Evolutionary conservation across 2,329 filamentous ascomycete genomes (phyloP).

Genomic region (Magnaporthiopsis incrustans): DNA sequence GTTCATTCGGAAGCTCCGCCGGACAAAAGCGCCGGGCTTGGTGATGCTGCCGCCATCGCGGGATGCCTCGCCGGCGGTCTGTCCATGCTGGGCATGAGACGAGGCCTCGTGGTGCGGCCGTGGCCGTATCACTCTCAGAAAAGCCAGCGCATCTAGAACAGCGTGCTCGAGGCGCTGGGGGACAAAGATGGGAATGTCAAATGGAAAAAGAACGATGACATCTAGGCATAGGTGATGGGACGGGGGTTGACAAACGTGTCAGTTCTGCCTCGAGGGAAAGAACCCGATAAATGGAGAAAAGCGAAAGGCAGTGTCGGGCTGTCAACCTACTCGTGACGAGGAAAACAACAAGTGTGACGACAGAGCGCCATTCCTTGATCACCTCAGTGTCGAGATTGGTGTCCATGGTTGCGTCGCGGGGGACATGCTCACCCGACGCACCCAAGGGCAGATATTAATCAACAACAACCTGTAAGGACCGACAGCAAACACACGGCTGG

Average conservation of each 20-base stretch:
- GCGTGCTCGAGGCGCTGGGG: slow-evolving; percentile 41
- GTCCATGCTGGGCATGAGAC: not conserved
- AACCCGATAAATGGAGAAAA: not conserved
- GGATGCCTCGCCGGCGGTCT: slow-evolving; percentile 10
- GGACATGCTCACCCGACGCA: not conserved
- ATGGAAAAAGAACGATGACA: slow-evolving; percentile 61
- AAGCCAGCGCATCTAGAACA: slow-evolving; percentile 33
- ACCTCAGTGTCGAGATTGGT: not conserved
- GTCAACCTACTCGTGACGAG: slow-evolving; percentile 56
- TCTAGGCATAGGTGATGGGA: slow-evolving; percentile 33
- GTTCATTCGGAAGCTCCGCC: slow-evolving; percentile 55
- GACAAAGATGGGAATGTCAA: slow-evolving; percentile 53
- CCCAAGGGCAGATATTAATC: not conserved
- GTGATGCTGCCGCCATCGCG: slow-evolving; percentile 18
- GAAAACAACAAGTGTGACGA: slow-evolving; percentile 62
- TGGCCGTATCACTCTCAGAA: slow-evolving; percentile 43
- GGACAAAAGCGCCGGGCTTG: slow-evolving; percentile 31
- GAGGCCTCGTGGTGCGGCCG: slow-evolving; percentile 18
- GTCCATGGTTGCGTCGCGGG: not conserved
- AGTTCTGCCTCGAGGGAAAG: not conserved
- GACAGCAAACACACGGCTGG: not conserved
- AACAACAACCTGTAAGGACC: not conserved
- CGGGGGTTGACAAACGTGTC: not conserved
- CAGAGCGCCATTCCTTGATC: slow-evolving; percentile 60
- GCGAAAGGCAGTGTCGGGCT: slow-evolving; percentile 2